Percentiles rank a stretch among this genome's conserved stretches.
phyloP scores from a whole-genome alignment of 75 land plant genomes.

The Selaginella tamariscina region DNA sequence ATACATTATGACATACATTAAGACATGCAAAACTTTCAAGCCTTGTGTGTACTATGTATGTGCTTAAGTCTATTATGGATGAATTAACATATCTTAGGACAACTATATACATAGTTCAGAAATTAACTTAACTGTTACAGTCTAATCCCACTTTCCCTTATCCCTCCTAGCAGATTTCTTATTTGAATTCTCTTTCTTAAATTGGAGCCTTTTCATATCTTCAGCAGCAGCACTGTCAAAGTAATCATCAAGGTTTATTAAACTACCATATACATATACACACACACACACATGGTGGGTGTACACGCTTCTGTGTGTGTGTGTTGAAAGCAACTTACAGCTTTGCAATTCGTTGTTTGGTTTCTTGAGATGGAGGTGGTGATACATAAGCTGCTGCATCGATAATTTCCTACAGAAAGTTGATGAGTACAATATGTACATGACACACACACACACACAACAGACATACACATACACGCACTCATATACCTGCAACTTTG shows the following conservation, averaged over 20 bases:
- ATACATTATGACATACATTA: too few relatives aligned
- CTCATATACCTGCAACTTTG: neutral
- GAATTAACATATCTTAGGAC: too few relatives aligned
- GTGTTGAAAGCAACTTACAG: slow-evolving; percentile 9
- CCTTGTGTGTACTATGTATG: too few relatives aligned
- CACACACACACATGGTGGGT: neutral
- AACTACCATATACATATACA: neutral
- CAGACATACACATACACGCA: neutral
- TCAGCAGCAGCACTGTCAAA: slow-evolving; percentile 50
- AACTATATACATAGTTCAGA: too few relatives aligned
- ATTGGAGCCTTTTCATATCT: slow-evolving; percentile 50
- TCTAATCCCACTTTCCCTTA: slow-evolving; percentile 71
- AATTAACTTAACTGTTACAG: too few relatives aligned
- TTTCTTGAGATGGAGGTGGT: slow-evolving; percentile 9
- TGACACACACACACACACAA: neutral
- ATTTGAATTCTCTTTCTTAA: slow-evolving; percentile 48
- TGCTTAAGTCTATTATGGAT: too few relatives aligned
- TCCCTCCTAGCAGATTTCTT: slow-evolving; percentile 68
- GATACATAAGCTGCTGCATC: slow-evolving; percentile 11
- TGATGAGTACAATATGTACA: neutral
- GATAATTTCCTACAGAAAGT: neutral
- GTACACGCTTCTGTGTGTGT: neutral
- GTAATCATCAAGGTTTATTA: neutral
- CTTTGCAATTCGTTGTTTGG: slow-evolving; percentile 2
- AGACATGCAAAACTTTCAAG: too few relatives aligned